Conservation (phyloP, 148 eudicot species). For the Linanthus parryae region DNA sequence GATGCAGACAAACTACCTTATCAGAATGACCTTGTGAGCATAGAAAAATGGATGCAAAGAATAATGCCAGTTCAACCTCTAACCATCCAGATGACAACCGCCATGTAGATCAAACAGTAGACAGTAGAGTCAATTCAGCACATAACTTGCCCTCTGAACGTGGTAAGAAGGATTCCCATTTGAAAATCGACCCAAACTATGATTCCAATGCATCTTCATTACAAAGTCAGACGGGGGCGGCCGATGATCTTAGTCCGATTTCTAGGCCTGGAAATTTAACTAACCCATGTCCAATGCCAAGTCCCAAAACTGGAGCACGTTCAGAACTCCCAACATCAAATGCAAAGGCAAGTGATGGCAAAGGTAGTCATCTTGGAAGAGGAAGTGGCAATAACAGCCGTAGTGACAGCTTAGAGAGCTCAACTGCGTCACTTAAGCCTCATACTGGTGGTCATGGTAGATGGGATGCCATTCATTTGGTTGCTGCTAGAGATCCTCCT, state of each 20-base stretch:
- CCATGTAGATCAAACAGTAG: constrained; percentile 12
- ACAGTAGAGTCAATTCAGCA: constrained; percentile 13
- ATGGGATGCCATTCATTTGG: constrained; percentile 77
- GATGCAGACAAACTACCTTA: constrained; percentile 33
- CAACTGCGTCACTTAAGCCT: constrained; percentile 49
- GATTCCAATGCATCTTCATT: constrained; percentile 12
- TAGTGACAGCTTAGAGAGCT: constrained; percentile 69
- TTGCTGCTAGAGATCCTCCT: constrained; percentile 40
- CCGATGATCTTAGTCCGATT: not conserved
- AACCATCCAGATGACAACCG: constrained; percentile 11
- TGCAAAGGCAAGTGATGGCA: constrained; percentile 13
- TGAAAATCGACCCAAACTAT: constrained; percentile 5
- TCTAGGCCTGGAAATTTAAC: constrained; percentile 10
- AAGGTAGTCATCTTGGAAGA: constrained; percentile 10
- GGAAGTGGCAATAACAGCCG: constrained; percentile 18
- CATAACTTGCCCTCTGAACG: constrained; percentile 15
- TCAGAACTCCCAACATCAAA: constrained; percentile 4
- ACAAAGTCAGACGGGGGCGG: constrained; percentile 11
- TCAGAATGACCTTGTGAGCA: constrained; percentile 25
- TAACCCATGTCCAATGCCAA: constrained; percentile 21
- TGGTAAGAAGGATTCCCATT: constrained; percentile 1
- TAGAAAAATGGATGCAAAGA: constrained; percentile 17
- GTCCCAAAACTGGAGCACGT: constrained; percentile 11
- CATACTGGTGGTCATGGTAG: constrained; percentile 79
- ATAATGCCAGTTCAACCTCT: constrained; percentile 12